These are phyloP conservation scores for Pseudonectria buxi DNA, from an alignment of 2,329 filamentous ascomycete genomes.

Conservation along the genomic window DNA sequence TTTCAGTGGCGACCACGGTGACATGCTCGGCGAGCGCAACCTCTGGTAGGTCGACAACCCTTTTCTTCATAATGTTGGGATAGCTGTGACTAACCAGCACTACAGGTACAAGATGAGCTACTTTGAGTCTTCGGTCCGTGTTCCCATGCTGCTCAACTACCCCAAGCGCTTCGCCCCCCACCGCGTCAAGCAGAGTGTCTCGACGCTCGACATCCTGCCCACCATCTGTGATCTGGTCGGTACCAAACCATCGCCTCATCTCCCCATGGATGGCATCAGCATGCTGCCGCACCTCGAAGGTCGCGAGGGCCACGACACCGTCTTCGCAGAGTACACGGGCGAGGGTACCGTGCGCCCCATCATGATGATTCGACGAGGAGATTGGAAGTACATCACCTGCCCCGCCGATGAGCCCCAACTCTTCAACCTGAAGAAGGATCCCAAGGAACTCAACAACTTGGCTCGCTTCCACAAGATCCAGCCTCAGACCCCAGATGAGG, in stretches of 20 bases:
- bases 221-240: conserved; percentile 81
- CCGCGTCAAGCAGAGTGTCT: conserved; percentile 76
- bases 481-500: conserved; percentile 36
- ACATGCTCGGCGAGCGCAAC: conserved; percentile 90
- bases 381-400: conserved; percentile 88
- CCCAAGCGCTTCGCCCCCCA: conserved; percentile 69
- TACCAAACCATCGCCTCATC: conserved; percentile 56
- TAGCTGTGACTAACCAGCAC: too few species aligned
- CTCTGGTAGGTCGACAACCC: conserved; percentile 61
- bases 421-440: conserved; percentile 71
- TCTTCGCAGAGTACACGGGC: conserved; percentile 92
- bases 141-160: conserved; percentile 79
- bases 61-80: too few species aligned
- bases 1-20: conserved; percentile 89
- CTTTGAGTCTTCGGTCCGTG: conserved; percentile 84
- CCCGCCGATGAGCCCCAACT: conserved; percentile 78
- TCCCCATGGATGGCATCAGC: conserved; percentile 83
- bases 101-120: conserved; percentile 84
- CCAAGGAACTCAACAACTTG: conserved; percentile 70
- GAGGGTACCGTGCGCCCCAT: conserved; percentile 84
- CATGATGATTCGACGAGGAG: conserved; percentile 87
- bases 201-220: conserved; percentile 82
- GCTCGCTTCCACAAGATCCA: conserved; percentile 38
- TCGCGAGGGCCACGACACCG: conserved; percentile 67
- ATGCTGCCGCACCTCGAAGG: conserved; percentile 70